phyloP scores from a whole-genome alignment of 2,329 filamentous ascomycete genomes.

The Xylariaceae sp. region DNA sequence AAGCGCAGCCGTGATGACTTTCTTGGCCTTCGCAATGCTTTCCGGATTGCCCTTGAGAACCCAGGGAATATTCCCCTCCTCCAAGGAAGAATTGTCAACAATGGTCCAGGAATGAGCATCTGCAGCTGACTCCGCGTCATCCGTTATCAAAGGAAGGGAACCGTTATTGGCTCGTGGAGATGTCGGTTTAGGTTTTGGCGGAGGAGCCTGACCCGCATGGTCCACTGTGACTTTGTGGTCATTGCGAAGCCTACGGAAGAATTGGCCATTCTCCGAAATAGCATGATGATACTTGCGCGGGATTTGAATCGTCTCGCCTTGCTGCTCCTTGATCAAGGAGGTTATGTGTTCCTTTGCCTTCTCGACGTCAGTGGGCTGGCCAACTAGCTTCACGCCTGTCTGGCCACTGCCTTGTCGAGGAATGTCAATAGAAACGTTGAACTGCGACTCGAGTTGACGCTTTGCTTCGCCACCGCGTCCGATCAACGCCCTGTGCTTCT shows the following conservation, averaged over 20 bases:
- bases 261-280: slow-evolving; percentile 84
- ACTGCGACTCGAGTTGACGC: slow-evolving; percentile 81
- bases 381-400: slow-evolving; percentile 84
- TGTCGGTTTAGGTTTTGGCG: slow-evolving; percentile 64
- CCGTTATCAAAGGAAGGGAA: slow-evolving; percentile 87
- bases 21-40: slow-evolving; percentile 79
- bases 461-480: slow-evolving; percentile 89
- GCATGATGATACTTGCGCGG: slow-evolving; percentile 82
- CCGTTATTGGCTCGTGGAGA: slow-evolving; percentile 60
- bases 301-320: slow-evolving; percentile 84
- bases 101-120: slow-evolving; percentile 83
- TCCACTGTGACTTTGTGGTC: slow-evolving; percentile 90
- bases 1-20: slow-evolving; percentile 72
- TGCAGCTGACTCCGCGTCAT: slow-evolving; percentile 67
- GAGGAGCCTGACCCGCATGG: slow-evolving; percentile 79
- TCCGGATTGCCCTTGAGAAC: slow-evolving; percentile 79
- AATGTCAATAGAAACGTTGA: slow-evolving; percentile 85
- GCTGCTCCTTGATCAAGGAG: slow-evolving; percentile 78
- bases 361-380: slow-evolving; percentile 76
- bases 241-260: slow-evolving; percentile 88
- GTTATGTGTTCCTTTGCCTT: slow-evolving; percentile 86
- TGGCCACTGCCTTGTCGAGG: slow-evolving; percentile 85
- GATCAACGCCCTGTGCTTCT: slow-evolving; percentile 90
- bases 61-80: slow-evolving; percentile 82
- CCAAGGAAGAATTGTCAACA: slow-evolving; percentile 63